Percentiles rank a stretch among this genome's conserved stretches.
phyloP scores from a whole-genome alignment of 2,329 filamentous ascomycete species.

The Ophiostoma populinum region DNA sequence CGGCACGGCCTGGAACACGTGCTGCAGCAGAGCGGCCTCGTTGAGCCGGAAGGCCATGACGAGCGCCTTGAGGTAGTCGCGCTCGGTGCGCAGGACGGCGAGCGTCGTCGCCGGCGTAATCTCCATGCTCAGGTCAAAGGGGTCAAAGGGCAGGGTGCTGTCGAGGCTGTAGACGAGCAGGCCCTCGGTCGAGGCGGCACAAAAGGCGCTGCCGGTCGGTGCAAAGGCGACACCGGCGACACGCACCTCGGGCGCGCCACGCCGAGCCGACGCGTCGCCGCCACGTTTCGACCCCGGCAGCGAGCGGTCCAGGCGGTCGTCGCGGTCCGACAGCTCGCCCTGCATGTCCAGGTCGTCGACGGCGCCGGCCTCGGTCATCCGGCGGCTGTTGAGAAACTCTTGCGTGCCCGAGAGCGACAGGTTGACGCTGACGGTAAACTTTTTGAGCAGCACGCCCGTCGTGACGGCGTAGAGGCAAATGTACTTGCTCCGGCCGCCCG shows the following conservation, averaged over 20 bases:
- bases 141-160: constrained; percentile 70
- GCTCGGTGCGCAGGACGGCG: constrained; percentile 44
- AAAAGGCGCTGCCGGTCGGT: constrained; percentile 78
- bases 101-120: constrained; percentile 81
- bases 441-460: constrained; percentile 81
- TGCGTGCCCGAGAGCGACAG: constrained; percentile 91
- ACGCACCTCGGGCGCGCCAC: constrained; percentile 61
- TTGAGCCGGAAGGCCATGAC: constrained; percentile 97
- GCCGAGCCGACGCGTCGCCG: constrained; percentile 62
- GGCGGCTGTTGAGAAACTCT: constrained; percentile 86
- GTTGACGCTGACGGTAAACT: constrained; percentile 91
- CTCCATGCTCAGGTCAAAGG: constrained; percentile 86
- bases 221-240: constrained; percentile 77
- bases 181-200: constrained; percentile 86
- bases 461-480: constrained; percentile 94
- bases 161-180: constrained; percentile 88
- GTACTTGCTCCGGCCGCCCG: constrained; percentile 93
- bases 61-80: constrained; percentile 77
- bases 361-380: constrained; percentile 81
- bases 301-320: constrained; percentile 61
- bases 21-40: constrained; percentile 62
- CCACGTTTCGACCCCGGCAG: constrained; percentile 79
- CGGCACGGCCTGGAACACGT: constrained; percentile 73
- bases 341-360: constrained; percentile 70
- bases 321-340: constrained; percentile 75